Conservation (phyloP, 2,329 filamentous ascomycete genomes). For the Stachybotrys elegans region DNA sequence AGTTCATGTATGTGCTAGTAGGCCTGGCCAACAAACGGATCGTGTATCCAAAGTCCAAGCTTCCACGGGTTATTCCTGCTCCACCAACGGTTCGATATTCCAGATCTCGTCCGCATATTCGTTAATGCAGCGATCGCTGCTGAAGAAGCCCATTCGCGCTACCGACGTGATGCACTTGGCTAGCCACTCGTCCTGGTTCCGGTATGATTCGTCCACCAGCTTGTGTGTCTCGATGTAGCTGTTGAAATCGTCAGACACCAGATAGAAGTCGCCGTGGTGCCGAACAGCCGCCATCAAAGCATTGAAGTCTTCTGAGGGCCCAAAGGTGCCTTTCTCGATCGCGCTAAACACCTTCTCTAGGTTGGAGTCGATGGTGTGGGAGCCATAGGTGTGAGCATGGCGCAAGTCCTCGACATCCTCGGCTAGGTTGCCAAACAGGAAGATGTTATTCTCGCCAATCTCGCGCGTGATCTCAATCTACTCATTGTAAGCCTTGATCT, state of each 20-base stretch:
- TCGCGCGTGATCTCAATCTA: conserved; percentile 95
- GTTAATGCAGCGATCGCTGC: conserved; percentile 88
- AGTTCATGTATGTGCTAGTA: too few relatives aligned
- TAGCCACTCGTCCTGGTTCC: conserved; percentile 88
- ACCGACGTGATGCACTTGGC: conserved; percentile 87
- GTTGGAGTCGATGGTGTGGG: conserved; percentile 70
- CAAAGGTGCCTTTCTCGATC: conserved; percentile 78
- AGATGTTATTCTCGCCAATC: conserved; percentile 94
- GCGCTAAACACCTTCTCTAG: conserved; percentile 77
- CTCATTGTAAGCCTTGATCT: conserved; percentile 5
- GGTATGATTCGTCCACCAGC: conserved; percentile 87
- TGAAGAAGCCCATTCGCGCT: conserved; percentile 95
- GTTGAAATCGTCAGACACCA: conserved; percentile 96
- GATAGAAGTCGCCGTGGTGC: conserved; percentile 94
- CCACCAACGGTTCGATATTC: conserved; percentile 80
- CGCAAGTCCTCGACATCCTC: conserved; percentile 97
- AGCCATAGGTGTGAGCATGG: conserved; percentile 79
- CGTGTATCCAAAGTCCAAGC: too few relatives aligned
- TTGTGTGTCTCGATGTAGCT: conserved; percentile 89
- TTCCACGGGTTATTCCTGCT: conserved; percentile 25
- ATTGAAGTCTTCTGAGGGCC: conserved; percentile 71
- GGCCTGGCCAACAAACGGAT: too few relatives aligned
- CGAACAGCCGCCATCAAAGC: conserved; percentile 79
- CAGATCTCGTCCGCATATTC: conserved; percentile 97
- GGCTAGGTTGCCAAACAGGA: conserved; percentile 92